A percentile compares a stretch with the other conserved stretches of the same genome.
Conservation (phyloP, 2,329 filamentous ascomycete species). For the Phyllosticta citriasiana region DNA sequence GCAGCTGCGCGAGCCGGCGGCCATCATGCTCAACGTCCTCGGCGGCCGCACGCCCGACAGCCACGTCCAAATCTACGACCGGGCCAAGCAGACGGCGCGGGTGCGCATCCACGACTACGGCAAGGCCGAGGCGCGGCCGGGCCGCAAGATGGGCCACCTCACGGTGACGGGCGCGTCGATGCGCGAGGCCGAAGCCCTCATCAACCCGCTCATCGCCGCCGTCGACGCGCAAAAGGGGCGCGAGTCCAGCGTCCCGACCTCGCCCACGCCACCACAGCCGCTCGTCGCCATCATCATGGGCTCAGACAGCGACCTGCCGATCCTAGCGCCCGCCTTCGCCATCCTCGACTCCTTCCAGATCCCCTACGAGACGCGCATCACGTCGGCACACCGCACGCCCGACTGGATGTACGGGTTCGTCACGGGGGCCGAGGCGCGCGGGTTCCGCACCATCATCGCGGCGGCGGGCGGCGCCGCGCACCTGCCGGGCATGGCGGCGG, state of each 20-base stretch:
- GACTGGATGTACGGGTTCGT: conserved; percentile 38
- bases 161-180: conserved; percentile 66
- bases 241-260: conserved; percentile 17
- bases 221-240: conserved; percentile 46
- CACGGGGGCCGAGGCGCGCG: conserved; percentile 25
- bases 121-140: conserved; percentile 71
- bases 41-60: conserved; percentile 58
- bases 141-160: conserved; percentile 91
- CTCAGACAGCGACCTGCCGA: conserved; percentile 65
- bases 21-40: conserved; percentile 75
- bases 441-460: conserved; percentile 39
- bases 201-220: conserved; percentile 59
- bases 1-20: conserved; percentile 45
- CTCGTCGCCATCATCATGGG: conserved; percentile 75
- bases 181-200: conserved; percentile 54
- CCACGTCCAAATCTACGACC: conserved; percentile 48
- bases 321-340: conserved; percentile 56
- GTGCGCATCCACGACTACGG: conserved; percentile 79
- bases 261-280: conserved; percentile 29
- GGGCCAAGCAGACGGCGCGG: conserved; percentile 48
- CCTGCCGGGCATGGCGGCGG: conserved; percentile 42
- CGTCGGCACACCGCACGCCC: conserved; percentile 54
- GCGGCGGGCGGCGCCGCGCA: conserved; percentile 42
- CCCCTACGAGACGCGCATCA: conserved; percentile 63
- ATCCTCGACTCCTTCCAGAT: conserved; percentile 61